Evolutionary conservation across 2,329 filamentous ascomycete species (phyloP).

Genomic region (Pseudopyrenochaeta lycopersici): DNA sequence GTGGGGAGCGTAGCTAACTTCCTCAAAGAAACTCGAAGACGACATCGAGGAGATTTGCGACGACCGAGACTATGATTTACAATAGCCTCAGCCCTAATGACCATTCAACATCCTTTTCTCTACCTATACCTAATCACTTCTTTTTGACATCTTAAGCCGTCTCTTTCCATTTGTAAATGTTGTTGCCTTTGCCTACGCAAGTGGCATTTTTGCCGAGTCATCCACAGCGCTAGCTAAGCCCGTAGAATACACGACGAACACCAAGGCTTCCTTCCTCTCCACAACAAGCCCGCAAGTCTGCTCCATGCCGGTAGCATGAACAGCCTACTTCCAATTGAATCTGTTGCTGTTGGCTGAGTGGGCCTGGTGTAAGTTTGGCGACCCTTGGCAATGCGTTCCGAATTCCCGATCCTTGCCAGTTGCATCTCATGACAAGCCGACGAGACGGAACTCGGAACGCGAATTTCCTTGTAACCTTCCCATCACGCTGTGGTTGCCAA

Average conservation of each 20-base stretch:
- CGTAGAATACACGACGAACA: conserved; percentile 18
- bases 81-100: too few relatives aligned
- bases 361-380: not conserved
- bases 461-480: conserved; percentile 29
- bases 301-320: not conserved
- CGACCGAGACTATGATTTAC: too few relatives aligned
- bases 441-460: conserved; percentile 34
- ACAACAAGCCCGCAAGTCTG: conserved; percentile 12
- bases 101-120: too few relatives aligned
- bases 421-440: conserved; percentile 9
- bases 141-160: conserved; percentile 5
- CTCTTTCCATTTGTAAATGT: conserved; percentile 4
- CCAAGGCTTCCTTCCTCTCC: conserved; percentile 19
- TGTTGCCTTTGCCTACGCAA: conserved; percentile 10
- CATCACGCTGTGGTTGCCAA: conserved; percentile 23
- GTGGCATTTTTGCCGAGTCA: conserved; percentile 16
- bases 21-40: too few relatives aligned
- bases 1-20: too few relatives aligned
- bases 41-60: too few relatives aligned
- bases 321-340: conserved; percentile 7
- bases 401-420: conserved; percentile 16
- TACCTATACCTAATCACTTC: not conserved
- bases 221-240: conserved; percentile 12
- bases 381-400: conserved; percentile 15
- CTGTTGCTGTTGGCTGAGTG: not conserved